Conservation (phyloP, 805 yeast genomes). For the Zygoascus tannicola region DNA sequence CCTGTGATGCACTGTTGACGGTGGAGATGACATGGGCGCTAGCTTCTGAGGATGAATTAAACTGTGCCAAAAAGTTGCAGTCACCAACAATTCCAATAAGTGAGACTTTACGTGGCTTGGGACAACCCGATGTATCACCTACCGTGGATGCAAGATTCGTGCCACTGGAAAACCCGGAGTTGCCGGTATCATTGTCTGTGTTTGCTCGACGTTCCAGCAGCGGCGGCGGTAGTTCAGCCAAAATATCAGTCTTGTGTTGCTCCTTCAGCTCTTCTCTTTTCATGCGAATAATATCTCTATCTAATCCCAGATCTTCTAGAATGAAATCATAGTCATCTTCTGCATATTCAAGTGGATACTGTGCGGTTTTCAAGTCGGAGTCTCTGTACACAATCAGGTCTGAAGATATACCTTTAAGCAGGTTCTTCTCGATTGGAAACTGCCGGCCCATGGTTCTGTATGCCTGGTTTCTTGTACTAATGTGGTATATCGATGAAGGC, state of each 20-base stretch:
- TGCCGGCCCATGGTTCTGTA: constrained; percentile 6
- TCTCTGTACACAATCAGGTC: constrained; percentile 24
- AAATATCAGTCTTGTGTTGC: background rate
- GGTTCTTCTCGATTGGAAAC: constrained; percentile 4
- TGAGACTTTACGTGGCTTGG: constrained; percentile 24
- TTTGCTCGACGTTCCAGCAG: background rate
- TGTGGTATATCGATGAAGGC: constrained; percentile 22
- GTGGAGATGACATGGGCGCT: constrained; percentile 25
- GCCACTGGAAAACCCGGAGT: constrained; percentile 21
- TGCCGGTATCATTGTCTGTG: constrained; percentile 16
- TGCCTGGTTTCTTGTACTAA: constrained; percentile 10
- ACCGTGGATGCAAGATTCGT: constrained; percentile 18
- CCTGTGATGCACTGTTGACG: constrained; percentile 28
- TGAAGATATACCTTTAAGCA: constrained; percentile 6
- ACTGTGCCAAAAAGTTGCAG: constrained; percentile 25
- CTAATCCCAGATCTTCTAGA: background rate
- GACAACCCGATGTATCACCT: constrained; percentile 28
- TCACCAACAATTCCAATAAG: constrained; percentile 32
- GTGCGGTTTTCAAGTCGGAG: constrained; percentile 17
- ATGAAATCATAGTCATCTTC: constrained; percentile 6
- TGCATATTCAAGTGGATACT: constrained; percentile 8
- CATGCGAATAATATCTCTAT: background rate
- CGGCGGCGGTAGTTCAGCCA: background rate
- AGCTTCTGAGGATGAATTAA: constrained; percentile 21
- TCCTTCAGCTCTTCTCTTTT: background rate